Evolutionary conservation across 768 basidiomycete genomes (phyloP).

Genomic region (Termitomyces sp.): DNA sequence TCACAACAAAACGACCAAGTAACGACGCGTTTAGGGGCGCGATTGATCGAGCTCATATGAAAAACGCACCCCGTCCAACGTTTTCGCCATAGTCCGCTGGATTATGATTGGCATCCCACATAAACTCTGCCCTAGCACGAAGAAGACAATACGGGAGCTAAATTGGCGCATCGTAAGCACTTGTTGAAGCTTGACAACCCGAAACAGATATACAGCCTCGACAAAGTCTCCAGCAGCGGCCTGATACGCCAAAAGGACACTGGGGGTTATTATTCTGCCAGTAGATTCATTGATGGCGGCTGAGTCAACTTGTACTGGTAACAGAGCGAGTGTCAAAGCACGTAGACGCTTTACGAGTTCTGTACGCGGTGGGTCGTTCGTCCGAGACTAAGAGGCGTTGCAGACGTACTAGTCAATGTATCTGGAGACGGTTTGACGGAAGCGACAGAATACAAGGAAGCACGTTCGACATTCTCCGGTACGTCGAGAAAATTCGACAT

Average conservation of each 20-base stretch:
- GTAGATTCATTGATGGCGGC: slow-evolving; percentile 67
- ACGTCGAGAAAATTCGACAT: slow-evolving; percentile 28
- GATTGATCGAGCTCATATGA: not conserved
- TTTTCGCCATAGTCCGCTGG: slow-evolving; percentile 89
- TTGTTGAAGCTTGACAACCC: not conserved
- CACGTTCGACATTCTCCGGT: slow-evolving; percentile 35
- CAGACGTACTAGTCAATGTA: slow-evolving; percentile 64
- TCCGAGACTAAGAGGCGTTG: not conserved
- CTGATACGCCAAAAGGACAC: slow-evolving; percentile 70
- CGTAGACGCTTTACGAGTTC: slow-evolving; percentile 80
- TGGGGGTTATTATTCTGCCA: slow-evolving; percentile 77
- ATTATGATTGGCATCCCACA: slow-evolving; percentile 76
- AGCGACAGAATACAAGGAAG: slow-evolving; percentile 38
- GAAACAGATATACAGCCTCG: slow-evolving; percentile 57
- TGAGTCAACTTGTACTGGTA: slow-evolving; percentile 77
- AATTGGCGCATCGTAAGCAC: not conserved
- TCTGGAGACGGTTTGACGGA: slow-evolving; percentile 59
- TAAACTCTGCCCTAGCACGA: slow-evolving; percentile 72
- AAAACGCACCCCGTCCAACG: slow-evolving; percentile 57
- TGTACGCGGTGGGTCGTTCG: slow-evolving; percentile 19
- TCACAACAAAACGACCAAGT: not conserved
- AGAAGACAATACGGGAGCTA: slow-evolving; percentile 82
- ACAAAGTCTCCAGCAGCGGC: slow-evolving; percentile 84
- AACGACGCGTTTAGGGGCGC: slow-evolving; percentile 2
- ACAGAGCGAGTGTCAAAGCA: slow-evolving; percentile 64